phyloP scores from a whole-genome alignment of 2,329 filamentous ascomycete species.

The Thielaviopsis cerberus region DNA sequence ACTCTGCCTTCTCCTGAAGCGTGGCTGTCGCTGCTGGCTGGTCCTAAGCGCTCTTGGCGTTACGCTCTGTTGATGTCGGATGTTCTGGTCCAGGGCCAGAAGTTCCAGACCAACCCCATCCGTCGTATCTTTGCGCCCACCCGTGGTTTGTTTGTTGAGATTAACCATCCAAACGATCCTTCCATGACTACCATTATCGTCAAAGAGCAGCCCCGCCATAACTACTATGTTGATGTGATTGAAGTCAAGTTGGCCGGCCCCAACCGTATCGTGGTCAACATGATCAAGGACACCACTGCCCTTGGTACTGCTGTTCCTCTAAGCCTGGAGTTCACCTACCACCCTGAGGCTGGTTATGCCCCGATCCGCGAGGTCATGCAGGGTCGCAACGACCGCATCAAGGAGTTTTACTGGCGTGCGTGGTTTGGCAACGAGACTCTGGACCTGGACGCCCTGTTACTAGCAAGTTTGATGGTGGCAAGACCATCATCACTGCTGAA shows the following conservation, averaged over 20 bases:
- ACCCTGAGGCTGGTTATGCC: constrained; percentile 90
- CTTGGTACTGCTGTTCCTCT: constrained; percentile 66
- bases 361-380: constrained; percentile 95
- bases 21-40: constrained; percentile 79
- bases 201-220: constrained; percentile 69
- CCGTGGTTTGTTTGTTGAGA: constrained; percentile 76
- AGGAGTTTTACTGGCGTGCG: constrained; percentile 95
- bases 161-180: constrained; percentile 63
- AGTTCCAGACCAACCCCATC: constrained; percentile 94
- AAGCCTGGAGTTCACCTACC: constrained; percentile 77
- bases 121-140: constrained; percentile 75
- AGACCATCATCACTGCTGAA: constrained; percentile 69
- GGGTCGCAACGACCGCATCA: constrained; percentile 89
- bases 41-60: constrained; percentile 73
- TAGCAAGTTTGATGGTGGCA: constrained; percentile 76
- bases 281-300: constrained; percentile 86
- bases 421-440: constrained; percentile 85
- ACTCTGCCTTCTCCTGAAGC: constrained; percentile 60
- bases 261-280: constrained; percentile 68
- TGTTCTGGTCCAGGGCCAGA: constrained; percentile 83
- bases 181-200: constrained; percentile 70
- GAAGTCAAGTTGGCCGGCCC: constrained; percentile 59
- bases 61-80: constrained; percentile 88
- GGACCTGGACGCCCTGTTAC: constrained; percentile 74
- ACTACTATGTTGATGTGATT: constrained; percentile 74